Percentiles rank a stretch among this genome's conserved stretches.
Evolutionary conservation across 306 rosid genomes (phyloP).

Genomic region (Begonia masoniana): DNA sequence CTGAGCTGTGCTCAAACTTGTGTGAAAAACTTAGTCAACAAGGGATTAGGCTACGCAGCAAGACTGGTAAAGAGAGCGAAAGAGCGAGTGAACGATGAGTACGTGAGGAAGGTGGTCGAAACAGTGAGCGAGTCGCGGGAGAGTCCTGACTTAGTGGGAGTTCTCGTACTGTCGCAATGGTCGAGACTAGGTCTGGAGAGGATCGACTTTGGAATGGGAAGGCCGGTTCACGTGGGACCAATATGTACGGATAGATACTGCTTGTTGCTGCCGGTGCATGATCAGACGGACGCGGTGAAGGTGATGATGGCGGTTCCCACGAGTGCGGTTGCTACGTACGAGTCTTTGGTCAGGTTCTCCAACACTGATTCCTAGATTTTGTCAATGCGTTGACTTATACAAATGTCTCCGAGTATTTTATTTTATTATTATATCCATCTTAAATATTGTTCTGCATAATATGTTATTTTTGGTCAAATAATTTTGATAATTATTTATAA

Average conservation of each 20-base stretch:
- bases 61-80: conserved; percentile 52
- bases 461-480: too few relatives aligned
- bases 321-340: conserved; percentile 45
- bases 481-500: too few relatives aligned
- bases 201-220: conserved; percentile 64
- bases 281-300: conserved; percentile 48
- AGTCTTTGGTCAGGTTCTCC: conserved; percentile 24
- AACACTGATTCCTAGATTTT: neutral
- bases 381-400: too few relatives aligned
- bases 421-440: too few relatives aligned
- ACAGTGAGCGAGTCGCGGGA: conserved; percentile 44
- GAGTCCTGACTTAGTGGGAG: conserved; percentile 76
- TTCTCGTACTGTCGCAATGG: conserved; percentile 75
- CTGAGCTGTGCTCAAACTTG: conserved; percentile 56
- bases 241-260: conserved; percentile 68
- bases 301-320: conserved; percentile 74
- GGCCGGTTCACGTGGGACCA: conserved; percentile 55
- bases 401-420: too few relatives aligned
- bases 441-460: too few relatives aligned
- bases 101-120: conserved; percentile 52
- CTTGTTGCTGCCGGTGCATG: conserved; percentile 48
- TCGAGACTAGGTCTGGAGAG: conserved; percentile 74
- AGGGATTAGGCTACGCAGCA: conserved; percentile 34
- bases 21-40: conserved; percentile 43
- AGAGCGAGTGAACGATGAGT: conserved; percentile 47